Base-by-base conservation (phyloP, 306 rosid genomes). In the Fagus sylvatica region DNA sequence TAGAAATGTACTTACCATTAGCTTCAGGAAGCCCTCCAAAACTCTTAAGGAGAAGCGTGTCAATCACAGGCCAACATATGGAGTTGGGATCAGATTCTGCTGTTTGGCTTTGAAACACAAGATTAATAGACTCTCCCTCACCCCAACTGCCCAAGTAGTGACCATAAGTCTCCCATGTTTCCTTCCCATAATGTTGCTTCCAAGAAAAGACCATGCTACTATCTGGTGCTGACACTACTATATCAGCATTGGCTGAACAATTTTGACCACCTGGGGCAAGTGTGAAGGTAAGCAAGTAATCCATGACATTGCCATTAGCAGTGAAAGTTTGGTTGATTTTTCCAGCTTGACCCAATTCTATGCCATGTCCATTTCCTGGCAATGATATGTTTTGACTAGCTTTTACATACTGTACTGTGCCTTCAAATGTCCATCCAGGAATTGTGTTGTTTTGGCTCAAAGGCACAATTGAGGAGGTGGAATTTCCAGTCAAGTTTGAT, bases 91-190 rank as follows among this genome's bases (percentile, higher is more conserved):
- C 53, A 4, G 85, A 74, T 13, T 81, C 85, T 8, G 41, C 54
- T 7, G 78, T 34, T 49, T 57, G 88, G 73, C 83, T 81, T 6
- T 54, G 74, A 55, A 78, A 71, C 53, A 55, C 42, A 64, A 74
- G 75, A 71, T 81, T 76, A 19, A 81, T 49, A 30, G 61, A 19
- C 71, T 85, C 81, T 67, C 40, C 74, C 5, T 74, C 78, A 51
- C 72, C 81, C 88, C 88, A 85, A 28, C 61, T 80, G 4, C 88
- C 85, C 79, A 85, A 54, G 74, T 70, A 85, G 43, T 74, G 75
- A 19, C 81, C 83, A 82, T 74, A 79, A 57, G 64, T 74, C 62
- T 78, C 51, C 81, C 88, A 75, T 46, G 67, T 53, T 43, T 81
- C 48, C 74, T 69, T 78, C 64, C 83, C 71, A 42, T 74, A 78